Evolutionary conservation across 1,284 basidiomycete genomes (phyloP), one percentile per base, ranked within the genome.

Genomic region (Rhizopogon hawkerae): DNA sequence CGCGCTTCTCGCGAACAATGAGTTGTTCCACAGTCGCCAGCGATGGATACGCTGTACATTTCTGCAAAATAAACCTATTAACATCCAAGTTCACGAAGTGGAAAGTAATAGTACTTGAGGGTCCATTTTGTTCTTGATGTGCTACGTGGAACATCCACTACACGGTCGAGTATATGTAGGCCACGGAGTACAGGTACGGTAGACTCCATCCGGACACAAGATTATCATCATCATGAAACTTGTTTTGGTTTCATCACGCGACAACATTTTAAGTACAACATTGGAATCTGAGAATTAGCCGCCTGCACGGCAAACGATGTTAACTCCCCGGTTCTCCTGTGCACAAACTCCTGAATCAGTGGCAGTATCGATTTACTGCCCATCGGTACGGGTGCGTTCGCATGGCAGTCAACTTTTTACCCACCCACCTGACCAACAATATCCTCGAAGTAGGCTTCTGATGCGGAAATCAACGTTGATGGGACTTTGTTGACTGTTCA

Each of bases 241-340:
- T 46, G 44, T 31, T 31, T 31, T 36, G 43, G 4, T 35, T 13
- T n/a, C 43, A n/a, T 35, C 42, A 18, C 26, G 1, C 3, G 10
- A 31, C 10, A 31, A 31, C 29, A 3, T 11, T 31, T 3, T 31
- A 31, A 26, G 26, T 26, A 26, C 26, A 26, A 8, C 6, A 7
- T 7, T 8, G 24, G 8, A 26, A 26, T 26, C 7, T 8, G 8
- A 7, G 3, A 8, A 26, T 26, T 26, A 26, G 26, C 26, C 26
- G 26, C 8, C 26, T 26, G 5, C 29, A 31, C 29, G 29, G 9
- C 29, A 31, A 38, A 45, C 52, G 29, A 89, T 90, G 87, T 86
- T 90, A 59, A 90, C 88, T 9, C 88, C 87, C 39, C 78, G 75
- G 45, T 90, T 90, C 63, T 80, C 74, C 48, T 89, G 87, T 60